Conservation (phyloP, 345 rosid genomes). For the Punica granatum region DNA sequence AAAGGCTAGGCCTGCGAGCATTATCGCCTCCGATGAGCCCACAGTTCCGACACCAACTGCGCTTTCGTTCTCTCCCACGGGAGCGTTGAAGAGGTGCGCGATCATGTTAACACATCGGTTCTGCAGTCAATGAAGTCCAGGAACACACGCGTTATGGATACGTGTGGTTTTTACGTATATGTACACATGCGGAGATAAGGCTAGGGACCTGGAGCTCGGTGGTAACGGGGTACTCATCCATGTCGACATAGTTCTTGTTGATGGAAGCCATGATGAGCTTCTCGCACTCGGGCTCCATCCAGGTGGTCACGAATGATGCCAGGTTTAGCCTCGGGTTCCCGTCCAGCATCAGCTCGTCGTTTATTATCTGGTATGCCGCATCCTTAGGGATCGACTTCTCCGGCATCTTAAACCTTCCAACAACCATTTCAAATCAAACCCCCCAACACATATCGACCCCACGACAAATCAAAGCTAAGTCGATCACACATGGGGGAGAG, state of each 20-base stretch:
- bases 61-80: conserved; percentile 30
- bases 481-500: too few relatives aligned
- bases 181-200: not conserved
- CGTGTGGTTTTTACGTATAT: too few relatives aligned
- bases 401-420: conserved; percentile 35
- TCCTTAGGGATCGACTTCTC: conserved; percentile 41
- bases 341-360: conserved; percentile 45
- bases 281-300: conserved; percentile 54
- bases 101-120: conserved; percentile 53
- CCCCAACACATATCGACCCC: too few relatives aligned
- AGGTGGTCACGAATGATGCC: conserved; percentile 45
- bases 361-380: conserved; percentile 40
- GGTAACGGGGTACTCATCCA: conserved; percentile 47
- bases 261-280: conserved; percentile 43
- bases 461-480: too few relatives aligned
- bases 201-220: conserved; percentile 42
- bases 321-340: conserved; percentile 46
- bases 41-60: conserved; percentile 46
- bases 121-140: conserved; percentile 11
- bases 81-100: conserved; percentile 45
- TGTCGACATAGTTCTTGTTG: conserved; percentile 25
- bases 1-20: conserved; percentile 46
- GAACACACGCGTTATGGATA: too few relatives aligned
- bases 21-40: conserved; percentile 46
- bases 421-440: not conserved